Percentiles rank a stretch among this genome's conserved stretches.
These are phyloP conservation scores for Penicillium sp. DNA, from an alignment of 2,329 filamentous ascomycete genomes.

Conservation along the genomic window DNA sequence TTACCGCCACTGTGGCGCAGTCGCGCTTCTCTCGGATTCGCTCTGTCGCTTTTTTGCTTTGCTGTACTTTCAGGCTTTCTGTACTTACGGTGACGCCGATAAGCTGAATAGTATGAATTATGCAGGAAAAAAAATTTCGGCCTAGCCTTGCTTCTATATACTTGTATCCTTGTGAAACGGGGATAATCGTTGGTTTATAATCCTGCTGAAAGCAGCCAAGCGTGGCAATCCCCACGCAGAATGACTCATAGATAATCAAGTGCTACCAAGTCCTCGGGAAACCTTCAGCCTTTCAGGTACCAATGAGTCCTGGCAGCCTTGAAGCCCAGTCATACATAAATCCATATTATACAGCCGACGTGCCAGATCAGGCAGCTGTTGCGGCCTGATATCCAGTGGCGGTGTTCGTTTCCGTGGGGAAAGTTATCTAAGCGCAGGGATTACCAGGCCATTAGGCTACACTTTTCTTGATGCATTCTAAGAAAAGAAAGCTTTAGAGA, in stretches of 20 bases:
- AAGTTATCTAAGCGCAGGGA: not conserved
- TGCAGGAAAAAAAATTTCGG: not conserved
- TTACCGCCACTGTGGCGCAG: conserved; percentile 6
- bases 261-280: not conserved
- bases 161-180: not conserved
- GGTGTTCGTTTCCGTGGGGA: not conserved
- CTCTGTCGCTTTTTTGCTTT: not conserved
- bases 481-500: not conserved
- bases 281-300: not conserved
- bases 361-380: not conserved
- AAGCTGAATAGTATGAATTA: not conserved
- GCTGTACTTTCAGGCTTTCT: not conserved
- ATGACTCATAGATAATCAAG: not conserved
- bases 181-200: not conserved
- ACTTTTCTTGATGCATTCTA: not conserved
- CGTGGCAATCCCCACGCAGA: not conserved
- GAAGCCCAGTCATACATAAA: not conserved
- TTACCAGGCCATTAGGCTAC: not conserved
- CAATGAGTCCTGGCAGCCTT: not conserved
- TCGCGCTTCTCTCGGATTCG: not conserved
- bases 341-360: not conserved
- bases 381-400: not conserved
- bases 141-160: not conserved
- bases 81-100: not conserved
- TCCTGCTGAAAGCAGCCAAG: not conserved